A percentile compares a stretch with the other conserved stretches of the same genome.
These are phyloP conservation scores for Alternaria conjuncta DNA, from an alignment of 2,329 filamentous ascomycete genomes.

Conservation along the genomic window DNA sequence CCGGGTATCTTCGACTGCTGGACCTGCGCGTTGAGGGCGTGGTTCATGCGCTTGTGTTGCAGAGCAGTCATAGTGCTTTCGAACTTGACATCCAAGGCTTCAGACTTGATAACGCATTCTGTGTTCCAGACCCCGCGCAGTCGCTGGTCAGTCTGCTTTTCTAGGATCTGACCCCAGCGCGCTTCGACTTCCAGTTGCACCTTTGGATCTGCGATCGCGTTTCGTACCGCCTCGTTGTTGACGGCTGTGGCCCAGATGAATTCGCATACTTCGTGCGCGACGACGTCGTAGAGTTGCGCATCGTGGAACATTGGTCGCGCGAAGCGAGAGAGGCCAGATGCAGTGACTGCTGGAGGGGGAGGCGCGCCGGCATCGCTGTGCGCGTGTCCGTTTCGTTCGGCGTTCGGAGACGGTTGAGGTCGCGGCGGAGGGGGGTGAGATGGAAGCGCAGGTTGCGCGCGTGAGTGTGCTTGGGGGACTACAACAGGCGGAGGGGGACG, in stretches of 20 bases:
- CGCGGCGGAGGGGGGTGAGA: constrained; percentile 23
- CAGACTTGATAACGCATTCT: constrained; percentile 41
- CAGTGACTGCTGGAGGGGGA: constrained; percentile 12
- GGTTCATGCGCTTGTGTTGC: constrained; percentile 85
- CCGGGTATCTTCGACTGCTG: constrained; percentile 56
- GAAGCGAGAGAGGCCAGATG: constrained; percentile 44
- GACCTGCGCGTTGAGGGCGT: constrained; percentile 77
- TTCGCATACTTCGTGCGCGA: constrained; percentile 78
- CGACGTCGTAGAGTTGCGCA: constrained; percentile 71
- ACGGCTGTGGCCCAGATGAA: constrained; percentile 79
- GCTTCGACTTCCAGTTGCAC: constrained; percentile 92
- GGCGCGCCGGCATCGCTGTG: constrained; percentile 12
- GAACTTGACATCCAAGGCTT: constrained; percentile 59
- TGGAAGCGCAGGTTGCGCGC: constrained; percentile 22
- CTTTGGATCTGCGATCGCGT: constrained; percentile 59
- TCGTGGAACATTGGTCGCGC: constrained; percentile 70
- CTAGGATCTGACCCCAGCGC: constrained; percentile 81
- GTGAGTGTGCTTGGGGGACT: constrained; percentile 20
- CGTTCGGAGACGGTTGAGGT: constrained; percentile 16
- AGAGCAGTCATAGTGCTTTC: constrained; percentile 91
- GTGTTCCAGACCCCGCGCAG: constrained; percentile 74
- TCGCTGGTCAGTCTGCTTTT: constrained; percentile 71
- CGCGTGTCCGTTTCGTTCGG: constrained; percentile 28
- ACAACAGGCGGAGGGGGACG: constrained; percentile 27
- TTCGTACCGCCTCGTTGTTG: constrained; percentile 64